phyloP scores from a whole-genome alignment of 2,329 filamentous ascomycete species.

The Fusarium chuoi region DNA sequence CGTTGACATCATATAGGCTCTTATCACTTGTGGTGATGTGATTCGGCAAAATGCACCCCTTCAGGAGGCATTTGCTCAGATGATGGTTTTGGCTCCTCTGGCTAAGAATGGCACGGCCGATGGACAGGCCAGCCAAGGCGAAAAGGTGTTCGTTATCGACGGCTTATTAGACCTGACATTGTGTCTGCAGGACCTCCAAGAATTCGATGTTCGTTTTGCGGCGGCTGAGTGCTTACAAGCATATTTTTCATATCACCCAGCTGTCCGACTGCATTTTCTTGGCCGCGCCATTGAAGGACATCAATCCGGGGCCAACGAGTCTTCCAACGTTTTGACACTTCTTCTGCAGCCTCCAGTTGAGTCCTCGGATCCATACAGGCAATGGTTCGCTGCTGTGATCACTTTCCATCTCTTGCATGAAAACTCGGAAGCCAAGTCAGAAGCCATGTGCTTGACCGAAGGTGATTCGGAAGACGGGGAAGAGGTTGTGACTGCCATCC shows the following conservation, averaged over 20 bases:
- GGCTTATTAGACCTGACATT: slow-evolving; percentile 87
- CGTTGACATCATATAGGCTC: slow-evolving; percentile 63
- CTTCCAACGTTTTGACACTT: slow-evolving; percentile 88
- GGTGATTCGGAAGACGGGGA: slow-evolving; percentile 90
- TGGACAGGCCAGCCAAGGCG: slow-evolving; percentile 61
- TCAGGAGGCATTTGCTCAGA: slow-evolving; percentile 89
- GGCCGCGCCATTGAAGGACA: slow-evolving; percentile 90
- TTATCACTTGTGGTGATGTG: slow-evolving; percentile 86
- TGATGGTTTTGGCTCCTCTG: slow-evolving; percentile 76
- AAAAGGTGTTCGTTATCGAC: slow-evolving; percentile 89
- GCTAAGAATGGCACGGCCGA: slow-evolving; percentile 49
- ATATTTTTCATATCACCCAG: slow-evolving; percentile 84
- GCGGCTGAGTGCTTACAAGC: slow-evolving; percentile 92
- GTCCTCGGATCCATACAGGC: slow-evolving; percentile 81
- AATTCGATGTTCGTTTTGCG: slow-evolving; percentile 84
- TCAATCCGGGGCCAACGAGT: slow-evolving; percentile 78
- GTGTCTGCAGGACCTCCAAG: slow-evolving; percentile 70
- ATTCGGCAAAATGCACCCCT: slow-evolving; percentile 82
- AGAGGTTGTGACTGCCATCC: slow-evolving; percentile 94
- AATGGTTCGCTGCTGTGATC: slow-evolving; percentile 90
- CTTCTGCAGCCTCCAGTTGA: slow-evolving; percentile 74
- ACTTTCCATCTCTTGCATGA: slow-evolving; percentile 88
- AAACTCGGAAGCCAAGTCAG: slow-evolving; percentile 79
- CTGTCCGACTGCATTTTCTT: slow-evolving; percentile 87
- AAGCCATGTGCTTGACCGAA: slow-evolving; percentile 85